phyloP scores from a whole-genome alignment of 2,329 filamentous ascomycete genomes.

The Claviceps maximensis region DNA sequence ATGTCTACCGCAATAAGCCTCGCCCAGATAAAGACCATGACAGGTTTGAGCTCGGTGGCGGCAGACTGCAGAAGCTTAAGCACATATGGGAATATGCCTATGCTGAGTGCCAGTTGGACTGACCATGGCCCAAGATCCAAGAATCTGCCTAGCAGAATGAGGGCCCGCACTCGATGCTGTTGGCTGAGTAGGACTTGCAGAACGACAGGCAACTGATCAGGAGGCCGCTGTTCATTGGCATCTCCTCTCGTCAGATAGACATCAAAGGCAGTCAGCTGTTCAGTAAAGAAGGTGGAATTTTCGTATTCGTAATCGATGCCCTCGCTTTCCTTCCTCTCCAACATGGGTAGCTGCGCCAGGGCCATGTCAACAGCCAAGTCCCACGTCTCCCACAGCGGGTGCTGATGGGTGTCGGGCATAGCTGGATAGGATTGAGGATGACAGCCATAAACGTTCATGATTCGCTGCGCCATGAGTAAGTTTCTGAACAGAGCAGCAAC shows the following conservation, averaged over 20 bases:
- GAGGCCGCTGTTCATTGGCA: constrained; percentile 71
- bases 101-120: constrained; percentile 92
- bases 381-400: constrained; percentile 95
- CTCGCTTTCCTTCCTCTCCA: constrained; percentile 65
- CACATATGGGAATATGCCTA: constrained; percentile 98
- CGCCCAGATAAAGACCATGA: constrained; percentile 99
- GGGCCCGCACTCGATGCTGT: constrained; percentile 77
- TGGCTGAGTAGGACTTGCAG: constrained; percentile 92
- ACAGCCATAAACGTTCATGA: constrained; percentile 94
- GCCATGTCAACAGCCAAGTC: constrained; percentile 95
- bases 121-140: constrained; percentile 95
- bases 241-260: constrained; percentile 76
- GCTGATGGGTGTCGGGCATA: constrained; percentile 88
- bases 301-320: constrained; percentile 78
- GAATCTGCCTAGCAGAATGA: constrained; percentile 87
- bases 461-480: constrained; percentile 82
- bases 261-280: constrained; percentile 93
- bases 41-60: constrained; percentile 84
- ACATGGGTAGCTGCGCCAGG: constrained; percentile 70
- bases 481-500: constrained; percentile 96
- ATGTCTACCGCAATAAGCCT: constrained; percentile 89
- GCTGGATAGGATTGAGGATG: constrained; percentile 84
- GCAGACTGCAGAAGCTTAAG: constrained; percentile 91
- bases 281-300: constrained; percentile 91
- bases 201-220: constrained; percentile 91